phyloP scores from a whole-genome alignment of 2,329 filamentous ascomycete genomes.

The Mycocentrospora acerina region DNA sequence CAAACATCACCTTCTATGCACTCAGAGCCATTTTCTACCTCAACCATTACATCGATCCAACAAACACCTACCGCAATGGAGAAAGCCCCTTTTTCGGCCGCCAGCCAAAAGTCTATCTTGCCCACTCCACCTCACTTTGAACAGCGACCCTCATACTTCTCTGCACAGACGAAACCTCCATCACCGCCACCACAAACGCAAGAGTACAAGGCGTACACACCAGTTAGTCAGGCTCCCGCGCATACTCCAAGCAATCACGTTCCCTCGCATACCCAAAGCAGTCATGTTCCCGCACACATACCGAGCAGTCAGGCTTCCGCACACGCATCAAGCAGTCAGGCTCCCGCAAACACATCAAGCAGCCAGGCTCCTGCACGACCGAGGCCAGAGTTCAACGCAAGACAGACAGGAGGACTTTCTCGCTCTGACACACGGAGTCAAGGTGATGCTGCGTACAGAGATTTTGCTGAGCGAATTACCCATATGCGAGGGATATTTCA shows the following conservation, averaged over 20 bases:
- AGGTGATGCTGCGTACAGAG: constrained; percentile 57
- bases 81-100: constrained; percentile 17
- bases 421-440: constrained; percentile 37
- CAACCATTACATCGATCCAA: constrained; percentile 14
- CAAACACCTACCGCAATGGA: constrained; percentile 15
- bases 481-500: constrained; percentile 77
- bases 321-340: too few species aligned
- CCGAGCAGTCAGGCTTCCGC: constrained; percentile 2
- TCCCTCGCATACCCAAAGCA: constrained; percentile 2
- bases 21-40: constrained; percentile 22
- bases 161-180: constrained; percentile 1
- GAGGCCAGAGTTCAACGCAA: constrained; percentile 17
- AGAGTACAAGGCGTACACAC: neutral
- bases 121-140: constrained; percentile 1
- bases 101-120: constrained; percentile 21
- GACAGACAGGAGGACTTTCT: constrained; percentile 15
- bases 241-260: too few species aligned
- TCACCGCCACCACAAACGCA: constrained; percentile 6
- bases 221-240: too few species aligned
- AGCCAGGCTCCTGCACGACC: constrained; percentile 17
- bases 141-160: too few species aligned
- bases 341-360: constrained; percentile 3
- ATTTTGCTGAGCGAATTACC: constrained; percentile 69
- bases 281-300: constrained; percentile 1
- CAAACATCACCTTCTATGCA: constrained; percentile 21